Conservation (phyloP, 768 basidiomycete genomes). For the Mycena floridula region DNA sequence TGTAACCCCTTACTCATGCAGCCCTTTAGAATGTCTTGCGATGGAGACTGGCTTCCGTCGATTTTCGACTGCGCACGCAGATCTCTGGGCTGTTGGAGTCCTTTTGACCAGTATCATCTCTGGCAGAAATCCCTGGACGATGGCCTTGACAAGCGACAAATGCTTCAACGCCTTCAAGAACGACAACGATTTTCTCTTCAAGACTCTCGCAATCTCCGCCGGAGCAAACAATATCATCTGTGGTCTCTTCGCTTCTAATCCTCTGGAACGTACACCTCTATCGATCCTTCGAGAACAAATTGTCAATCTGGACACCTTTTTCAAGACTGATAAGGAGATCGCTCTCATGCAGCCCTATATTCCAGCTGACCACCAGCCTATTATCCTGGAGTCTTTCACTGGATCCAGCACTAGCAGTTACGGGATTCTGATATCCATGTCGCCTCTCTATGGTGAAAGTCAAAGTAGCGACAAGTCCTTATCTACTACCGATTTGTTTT, state of each 20-base stretch:
- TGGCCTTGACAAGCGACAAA: constrained; percentile 59
- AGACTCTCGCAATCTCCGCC: constrained; percentile 67
- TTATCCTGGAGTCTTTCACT: no score
- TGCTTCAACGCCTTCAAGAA: constrained; percentile 60
- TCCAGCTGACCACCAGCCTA: no score
- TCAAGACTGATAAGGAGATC: no score
- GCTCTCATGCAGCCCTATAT: no score
- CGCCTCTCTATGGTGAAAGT: no score
- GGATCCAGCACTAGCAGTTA: no score
- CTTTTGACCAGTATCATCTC: constrained; percentile 81
- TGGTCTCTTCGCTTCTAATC: constrained; percentile 65
- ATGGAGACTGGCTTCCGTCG: constrained; percentile 33
- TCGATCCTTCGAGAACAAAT: constrained; percentile 53
- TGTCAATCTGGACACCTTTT: constrained; percentile 38
- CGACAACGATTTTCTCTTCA: constrained; percentile 56
- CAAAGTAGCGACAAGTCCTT: no score
- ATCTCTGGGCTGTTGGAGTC: constrained; percentile 72
- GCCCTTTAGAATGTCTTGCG: constrained; percentile 46
- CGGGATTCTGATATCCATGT: no score
- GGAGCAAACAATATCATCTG: constrained; percentile 63
- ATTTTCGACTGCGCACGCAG: constrained; percentile 58
- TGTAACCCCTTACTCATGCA: constrained; percentile 9
- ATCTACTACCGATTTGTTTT: no score
- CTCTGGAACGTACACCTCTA: constrained; percentile 53
- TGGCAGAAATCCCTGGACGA: constrained; percentile 75